phyloP scores from a whole-genome alignment of 176 grass and related monocot genomes.

The Carex scoparia region DNA sequence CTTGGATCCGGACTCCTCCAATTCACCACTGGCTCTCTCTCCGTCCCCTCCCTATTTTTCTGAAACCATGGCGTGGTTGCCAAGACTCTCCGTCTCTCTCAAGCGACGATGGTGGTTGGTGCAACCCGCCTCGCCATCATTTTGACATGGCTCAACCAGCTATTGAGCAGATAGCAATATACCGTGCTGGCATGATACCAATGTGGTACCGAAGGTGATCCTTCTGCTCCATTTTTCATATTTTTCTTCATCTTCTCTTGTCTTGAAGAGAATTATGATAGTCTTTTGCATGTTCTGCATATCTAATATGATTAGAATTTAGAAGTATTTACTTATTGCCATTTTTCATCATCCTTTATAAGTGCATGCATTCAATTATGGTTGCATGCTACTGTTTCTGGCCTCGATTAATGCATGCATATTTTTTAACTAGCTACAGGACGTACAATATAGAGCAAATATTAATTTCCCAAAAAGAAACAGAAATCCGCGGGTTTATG shows the following conservation, averaged over 20 bases:
- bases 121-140: slow-evolving; percentile 82
- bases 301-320: neutral
- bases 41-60: too few relatives aligned
- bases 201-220: slow-evolving; percentile 41
- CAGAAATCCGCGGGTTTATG: too few relatives aligned
- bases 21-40: too few relatives aligned
- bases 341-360: neutral
- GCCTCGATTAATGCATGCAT: neutral
- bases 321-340: neutral
- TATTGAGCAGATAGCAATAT: slow-evolving; percentile 55
- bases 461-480: too few relatives aligned
- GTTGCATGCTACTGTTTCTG: neutral
- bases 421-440: too few relatives aligned
- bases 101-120: slow-evolving; percentile 64
- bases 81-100: too few relatives aligned
- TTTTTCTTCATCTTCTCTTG: neutral
- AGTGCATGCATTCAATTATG: neutral
- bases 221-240: neutral
- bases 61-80: too few relatives aligned
- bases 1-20: too few relatives aligned
- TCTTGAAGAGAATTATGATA: neutral
- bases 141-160: slow-evolving; percentile 80
- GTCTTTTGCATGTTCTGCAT: neutral
- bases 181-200: slow-evolving; percentile 51
- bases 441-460: neutral